Evolutionary conservation across 1,284 basidiomycete genomes (phyloP).

Genomic region (Pulchroboletus neoregius): DNA sequence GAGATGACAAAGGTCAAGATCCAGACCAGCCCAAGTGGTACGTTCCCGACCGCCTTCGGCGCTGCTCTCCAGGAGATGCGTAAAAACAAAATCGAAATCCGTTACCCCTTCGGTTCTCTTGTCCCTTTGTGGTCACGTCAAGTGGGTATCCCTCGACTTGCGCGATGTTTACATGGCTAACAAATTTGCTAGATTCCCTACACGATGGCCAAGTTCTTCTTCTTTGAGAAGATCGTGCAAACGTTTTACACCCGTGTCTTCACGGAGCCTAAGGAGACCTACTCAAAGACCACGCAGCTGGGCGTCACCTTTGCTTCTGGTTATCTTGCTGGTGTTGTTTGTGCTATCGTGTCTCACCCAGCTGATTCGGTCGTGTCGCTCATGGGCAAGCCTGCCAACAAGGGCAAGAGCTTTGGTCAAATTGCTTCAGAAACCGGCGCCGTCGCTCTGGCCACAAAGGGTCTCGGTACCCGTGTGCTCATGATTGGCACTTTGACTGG

Average conservation of each 20-base stretch:
- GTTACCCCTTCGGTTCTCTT: conserved; percentile 78
- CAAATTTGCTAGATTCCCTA: conserved; percentile 44
- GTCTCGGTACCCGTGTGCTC: conserved; percentile 74
- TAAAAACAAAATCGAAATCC: conserved; percentile 58
- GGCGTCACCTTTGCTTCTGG: conserved; percentile 78
- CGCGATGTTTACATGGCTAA: no score
- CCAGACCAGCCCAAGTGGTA: conserved; percentile 67
- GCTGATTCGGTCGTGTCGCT: conserved; percentile 77
- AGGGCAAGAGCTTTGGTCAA: conserved; percentile 65
- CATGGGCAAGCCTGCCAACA: conserved; percentile 73
- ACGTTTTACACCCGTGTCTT: conserved; percentile 76
- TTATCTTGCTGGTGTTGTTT: conserved; percentile 79
- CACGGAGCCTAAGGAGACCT: conserved; percentile 68
- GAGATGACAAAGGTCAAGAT: conserved; percentile 88
- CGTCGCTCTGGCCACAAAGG: conserved; percentile 64
- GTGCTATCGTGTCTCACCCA: conserved; percentile 79
- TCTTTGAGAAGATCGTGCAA: conserved; percentile 76
- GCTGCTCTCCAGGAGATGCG: conserved; percentile 68
- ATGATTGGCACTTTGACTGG: conserved; percentile 79
- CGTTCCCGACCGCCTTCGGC: conserved; percentile 70
- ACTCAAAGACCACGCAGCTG: conserved; percentile 69
- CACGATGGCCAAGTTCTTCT: conserved; percentile 87
- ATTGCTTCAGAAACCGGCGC: conserved; percentile 69
- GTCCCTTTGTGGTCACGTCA: conserved; percentile 75
- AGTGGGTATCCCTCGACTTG: no score